Evolutionary conservation across 148 eudicot genomes (phyloP).

Genomic region (Beta vulgaris): DNA sequence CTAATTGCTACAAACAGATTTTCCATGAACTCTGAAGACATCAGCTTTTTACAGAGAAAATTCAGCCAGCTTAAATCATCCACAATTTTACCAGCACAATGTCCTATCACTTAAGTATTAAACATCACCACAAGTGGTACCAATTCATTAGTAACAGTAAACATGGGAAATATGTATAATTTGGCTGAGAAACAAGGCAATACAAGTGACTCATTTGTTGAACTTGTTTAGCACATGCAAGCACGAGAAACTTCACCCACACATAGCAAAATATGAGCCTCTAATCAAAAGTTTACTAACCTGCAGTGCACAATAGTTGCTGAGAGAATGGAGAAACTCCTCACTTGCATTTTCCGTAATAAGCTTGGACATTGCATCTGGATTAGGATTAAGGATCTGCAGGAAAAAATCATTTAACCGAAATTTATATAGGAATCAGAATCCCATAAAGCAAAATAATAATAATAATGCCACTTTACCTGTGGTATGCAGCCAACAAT

Average conservation of each 20-base stretch:
- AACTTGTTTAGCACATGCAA: not conserved
- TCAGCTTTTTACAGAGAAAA: too few species aligned
- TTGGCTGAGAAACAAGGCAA: not conserved
- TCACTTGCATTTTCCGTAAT: constrained; percentile 98
- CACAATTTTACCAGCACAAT: not conserved
- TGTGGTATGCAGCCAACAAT: constrained; percentile 99
- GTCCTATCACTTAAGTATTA: not conserved
- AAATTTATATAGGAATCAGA: not conserved
- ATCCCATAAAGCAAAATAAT: not conserved
- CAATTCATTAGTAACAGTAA: not conserved
- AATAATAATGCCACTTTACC: constrained; percentile 35
- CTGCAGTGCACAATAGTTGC: constrained; percentile 99
- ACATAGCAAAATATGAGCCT: constrained; percentile 4
- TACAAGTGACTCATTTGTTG: not conserved
- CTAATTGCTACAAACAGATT: not conserved
- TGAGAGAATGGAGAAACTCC: constrained; percentile 81
- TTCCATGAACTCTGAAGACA: not conserved
- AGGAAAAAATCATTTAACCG: constrained; percentile 9
- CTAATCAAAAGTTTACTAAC: constrained; percentile 36
- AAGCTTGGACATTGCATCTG: constrained; percentile 98
- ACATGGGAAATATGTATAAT: not conserved
- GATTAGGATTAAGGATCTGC: constrained; percentile 98
- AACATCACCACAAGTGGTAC: not conserved
- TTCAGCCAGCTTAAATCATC: not conserved
- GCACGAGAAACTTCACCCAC: not conserved